Percentiles rank a stretch among this genome's conserved stretches.
Evolutionary conservation across 345 rosid genomes (phyloP).

Genomic region (Euphorbia lathyris): DNA sequence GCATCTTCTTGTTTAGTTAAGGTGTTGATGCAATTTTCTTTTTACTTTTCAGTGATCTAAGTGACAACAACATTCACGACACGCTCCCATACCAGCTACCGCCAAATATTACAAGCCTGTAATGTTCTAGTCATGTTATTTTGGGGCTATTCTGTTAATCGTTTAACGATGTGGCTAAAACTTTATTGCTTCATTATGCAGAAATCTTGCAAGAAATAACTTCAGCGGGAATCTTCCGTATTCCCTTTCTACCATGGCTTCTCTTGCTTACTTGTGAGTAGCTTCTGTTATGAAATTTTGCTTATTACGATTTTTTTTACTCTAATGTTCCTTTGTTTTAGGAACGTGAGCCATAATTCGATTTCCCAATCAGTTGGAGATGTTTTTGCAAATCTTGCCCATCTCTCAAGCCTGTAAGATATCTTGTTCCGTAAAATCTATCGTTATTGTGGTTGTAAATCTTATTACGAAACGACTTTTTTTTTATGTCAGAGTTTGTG

Average conservation of each 20-base stretch:
- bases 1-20: conserved; percentile 17
- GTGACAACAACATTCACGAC: conserved; percentile 78
- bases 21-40: conserved; percentile 9
- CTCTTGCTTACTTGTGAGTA: conserved; percentile 77
- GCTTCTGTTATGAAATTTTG: conserved; percentile 20
- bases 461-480: neutral
- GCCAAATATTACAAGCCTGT: conserved; percentile 93
- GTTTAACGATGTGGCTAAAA: conserved; percentile 6
- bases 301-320: conserved; percentile 7
- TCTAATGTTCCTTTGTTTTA: conserved; percentile 21
- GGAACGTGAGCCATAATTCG: conserved; percentile 82
- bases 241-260: conserved; percentile 69
- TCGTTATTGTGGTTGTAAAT: neutral
- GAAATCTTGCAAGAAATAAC: conserved; percentile 88
- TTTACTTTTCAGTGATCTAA: conserved; percentile 65
- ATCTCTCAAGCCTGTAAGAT: conserved; percentile 66
- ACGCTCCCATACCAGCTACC: conserved; percentile 91
- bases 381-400: conserved; percentile 51
- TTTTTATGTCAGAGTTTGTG: neutral
- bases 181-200: conserved; percentile 35
- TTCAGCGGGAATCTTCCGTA: conserved; percentile 87
- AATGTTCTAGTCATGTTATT: conserved; percentile 33
- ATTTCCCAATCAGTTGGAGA: conserved; percentile 68
- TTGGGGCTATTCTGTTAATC: conserved; percentile 5
- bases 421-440: conserved; percentile 14